These are phyloP conservation scores for Cystofilobasidium ferigula DNA, from an alignment of 768 basidiomycete species.

Conservation along the genomic window DNA sequence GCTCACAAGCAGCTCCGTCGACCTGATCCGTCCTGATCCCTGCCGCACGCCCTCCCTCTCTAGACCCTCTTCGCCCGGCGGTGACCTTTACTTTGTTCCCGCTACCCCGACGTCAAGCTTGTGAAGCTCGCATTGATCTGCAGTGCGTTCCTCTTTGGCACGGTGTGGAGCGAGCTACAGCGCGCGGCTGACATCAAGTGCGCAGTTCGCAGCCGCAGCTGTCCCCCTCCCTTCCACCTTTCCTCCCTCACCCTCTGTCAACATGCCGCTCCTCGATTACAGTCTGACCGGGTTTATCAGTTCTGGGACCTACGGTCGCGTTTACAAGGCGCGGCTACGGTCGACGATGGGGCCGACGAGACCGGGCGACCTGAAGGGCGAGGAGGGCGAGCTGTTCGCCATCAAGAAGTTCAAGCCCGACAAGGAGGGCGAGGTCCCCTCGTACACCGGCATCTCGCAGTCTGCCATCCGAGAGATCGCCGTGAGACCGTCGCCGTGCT, in stretches of 20 bases:
- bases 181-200: no score
- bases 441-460: conserved; percentile 96
- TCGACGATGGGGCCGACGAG: conserved; percentile 39
- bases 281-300: conserved; percentile 82
- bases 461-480: conserved; percentile 95
- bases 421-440: conserved; percentile 91
- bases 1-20: no score
- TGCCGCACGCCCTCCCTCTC: no score
- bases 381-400: conserved; percentile 61
- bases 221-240: no score
- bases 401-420: conserved; percentile 99
- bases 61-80: no score
- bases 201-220: no score
- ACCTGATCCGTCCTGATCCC: no score
- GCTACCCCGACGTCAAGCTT: no score
- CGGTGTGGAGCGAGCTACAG: no score
- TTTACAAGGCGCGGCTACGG: conserved; percentile 66
- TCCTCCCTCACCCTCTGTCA: not conserved
- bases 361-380: conserved; percentile 52
- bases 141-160: no score
- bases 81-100: no score
- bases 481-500: conserved; percentile 39
- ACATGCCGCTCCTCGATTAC: not conserved
- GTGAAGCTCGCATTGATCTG: no score
- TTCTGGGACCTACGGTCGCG: conserved; percentile 94